Evolutionary conservation across 2,329 filamentous ascomycete genomes (phyloP).

Genomic region (Colletotrichum sp.): DNA sequence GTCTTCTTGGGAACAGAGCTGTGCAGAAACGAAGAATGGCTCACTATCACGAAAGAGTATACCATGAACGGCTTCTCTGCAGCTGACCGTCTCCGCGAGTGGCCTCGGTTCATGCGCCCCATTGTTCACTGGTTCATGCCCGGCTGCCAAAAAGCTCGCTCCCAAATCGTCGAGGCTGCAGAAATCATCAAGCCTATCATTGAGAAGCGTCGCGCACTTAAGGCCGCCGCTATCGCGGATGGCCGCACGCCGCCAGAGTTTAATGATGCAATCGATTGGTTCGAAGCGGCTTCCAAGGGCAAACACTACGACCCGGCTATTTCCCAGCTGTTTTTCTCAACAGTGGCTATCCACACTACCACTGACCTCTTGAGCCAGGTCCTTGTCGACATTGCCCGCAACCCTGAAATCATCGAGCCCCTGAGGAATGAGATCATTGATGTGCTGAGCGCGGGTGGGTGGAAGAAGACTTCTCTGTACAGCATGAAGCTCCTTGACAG

Average conservation of each 20-base stretch:
- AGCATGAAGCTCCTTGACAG: conserved; percentile 47
- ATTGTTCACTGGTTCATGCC: conserved; percentile 51
- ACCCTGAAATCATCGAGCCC: conserved; percentile 43
- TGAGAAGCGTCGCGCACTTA: conserved; percentile 27
- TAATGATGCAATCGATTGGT: conserved; percentile 49
- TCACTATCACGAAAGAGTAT: conserved; percentile 48
- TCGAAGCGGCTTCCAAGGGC: conserved; percentile 44
- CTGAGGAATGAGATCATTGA: conserved; percentile 46
- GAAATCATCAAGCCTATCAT: conserved; percentile 38
- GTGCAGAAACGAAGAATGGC: conserved; percentile 52
- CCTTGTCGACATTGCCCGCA: conserved; percentile 41
- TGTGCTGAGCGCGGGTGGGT: conserved; percentile 38
- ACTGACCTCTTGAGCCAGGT: conserved; percentile 38
- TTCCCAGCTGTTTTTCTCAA: conserved; percentile 81
- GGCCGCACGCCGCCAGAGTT: conserved; percentile 10
- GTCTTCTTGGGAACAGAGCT: conserved; percentile 51
- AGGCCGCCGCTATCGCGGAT: conserved; percentile 27
- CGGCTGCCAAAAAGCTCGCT: conserved; percentile 39
- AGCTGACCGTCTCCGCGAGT: conserved; percentile 42
- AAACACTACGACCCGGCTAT: conserved; percentile 67
- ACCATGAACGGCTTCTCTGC: conserved; percentile 42
- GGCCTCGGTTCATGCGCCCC: conserved; percentile 41
- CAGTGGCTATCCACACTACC: conserved; percentile 54
- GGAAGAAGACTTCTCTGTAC: conserved; percentile 39
- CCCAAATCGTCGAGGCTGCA: conserved; percentile 39